These are phyloP conservation scores for Trichophyton benhamiae DNA, from an alignment of 2,329 filamentous ascomycete species.

Conservation along the genomic window DNA sequence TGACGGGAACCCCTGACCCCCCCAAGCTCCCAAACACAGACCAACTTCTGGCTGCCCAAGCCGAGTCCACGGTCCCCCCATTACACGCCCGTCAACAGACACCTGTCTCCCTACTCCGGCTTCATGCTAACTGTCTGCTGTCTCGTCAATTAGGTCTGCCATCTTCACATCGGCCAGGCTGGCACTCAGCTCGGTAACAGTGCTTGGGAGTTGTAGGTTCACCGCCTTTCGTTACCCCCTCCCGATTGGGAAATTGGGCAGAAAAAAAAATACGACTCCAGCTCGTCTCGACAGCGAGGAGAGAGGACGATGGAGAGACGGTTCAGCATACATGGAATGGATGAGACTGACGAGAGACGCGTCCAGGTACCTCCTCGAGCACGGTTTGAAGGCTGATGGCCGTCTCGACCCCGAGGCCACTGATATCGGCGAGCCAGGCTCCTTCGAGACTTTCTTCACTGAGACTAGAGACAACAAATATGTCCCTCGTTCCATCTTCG, in stretches of 20 bases:
- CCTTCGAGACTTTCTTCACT: conserved; percentile 55
- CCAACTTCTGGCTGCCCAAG: conserved; percentile 7
- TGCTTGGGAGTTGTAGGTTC: conserved; percentile 55
- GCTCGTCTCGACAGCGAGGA: too few species aligned
- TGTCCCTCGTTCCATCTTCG: conserved; percentile 55
- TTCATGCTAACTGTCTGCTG: conserved; percentile 9
- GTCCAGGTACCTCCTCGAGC: conserved; percentile 51
- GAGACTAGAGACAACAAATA: conserved; percentile 54
- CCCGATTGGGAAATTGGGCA: background rate
- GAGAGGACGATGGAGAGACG: background rate
- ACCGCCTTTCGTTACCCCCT: conserved; percentile 11
- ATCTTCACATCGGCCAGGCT: conserved; percentile 57
- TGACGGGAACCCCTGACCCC: conserved; percentile 16
- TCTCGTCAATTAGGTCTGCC: conserved; percentile 41
- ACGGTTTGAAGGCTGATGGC: conserved; percentile 51
- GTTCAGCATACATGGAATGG: background rate
- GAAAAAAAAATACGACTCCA: background rate
- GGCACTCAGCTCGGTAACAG: conserved; percentile 56
- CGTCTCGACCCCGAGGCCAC: conserved; percentile 44
- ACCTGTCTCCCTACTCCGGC: background rate
- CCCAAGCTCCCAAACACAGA: conserved; percentile 8
- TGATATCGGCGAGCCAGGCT: conserved; percentile 42
- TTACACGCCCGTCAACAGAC: background rate
- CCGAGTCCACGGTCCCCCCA: background rate
- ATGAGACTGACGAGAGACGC: background rate